Evolutionary conservation across 257 asterid genomes (phyloP), one percentile per base, ranked within the genome.

Genomic region (Oldenlandia corymbosa): DNA sequence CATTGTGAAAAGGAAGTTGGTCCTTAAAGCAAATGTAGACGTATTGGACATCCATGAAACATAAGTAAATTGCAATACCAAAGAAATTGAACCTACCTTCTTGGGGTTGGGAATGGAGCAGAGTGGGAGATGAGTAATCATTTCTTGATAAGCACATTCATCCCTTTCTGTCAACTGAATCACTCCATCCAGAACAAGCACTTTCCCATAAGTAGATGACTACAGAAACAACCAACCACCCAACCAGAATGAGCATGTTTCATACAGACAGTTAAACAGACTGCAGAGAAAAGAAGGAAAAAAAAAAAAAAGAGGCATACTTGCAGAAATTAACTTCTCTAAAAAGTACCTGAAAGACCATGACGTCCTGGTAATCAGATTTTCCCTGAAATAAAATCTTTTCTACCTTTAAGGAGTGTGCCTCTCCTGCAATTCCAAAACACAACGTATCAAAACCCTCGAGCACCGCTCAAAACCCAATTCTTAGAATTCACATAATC

Each of bases 111-210:
- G 85, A 66, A 93, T 90, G 36, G 99, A 93, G 82, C 90, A 80
- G 60, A 93, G 97, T 8, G 99, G 99, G 59, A 93, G 95, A 77
- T 90, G 99, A 47, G 86, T 55, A 62, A 93, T 93, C 99, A 93
- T 93, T 77, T 93, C 99, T 77, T 89, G 99, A 69, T 92, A 92
- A 75, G 99, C 96, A 85, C 97, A 92, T 81, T 92, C 99, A 76
- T 92, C 99, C 78, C 99, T 89, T 79, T 92, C 99, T 0, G 99
- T 92, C 50, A 92, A 87, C 67, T 92, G 99, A 75, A 92, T 92
- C 39, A 92, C 99, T 69, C 99, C 97, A 71, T 92, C 99, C 88
- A 92, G 72, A 70, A 89, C 91, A 65, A 92, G 99, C 73, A 92
- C 99, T 76, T 92, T 92, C 28, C 99, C 99, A 47, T 92, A 92